Base-by-base conservation (phyloP, 2,329 filamentous ascomycete genomes). In the Emergomyces orientalis region DNA sequence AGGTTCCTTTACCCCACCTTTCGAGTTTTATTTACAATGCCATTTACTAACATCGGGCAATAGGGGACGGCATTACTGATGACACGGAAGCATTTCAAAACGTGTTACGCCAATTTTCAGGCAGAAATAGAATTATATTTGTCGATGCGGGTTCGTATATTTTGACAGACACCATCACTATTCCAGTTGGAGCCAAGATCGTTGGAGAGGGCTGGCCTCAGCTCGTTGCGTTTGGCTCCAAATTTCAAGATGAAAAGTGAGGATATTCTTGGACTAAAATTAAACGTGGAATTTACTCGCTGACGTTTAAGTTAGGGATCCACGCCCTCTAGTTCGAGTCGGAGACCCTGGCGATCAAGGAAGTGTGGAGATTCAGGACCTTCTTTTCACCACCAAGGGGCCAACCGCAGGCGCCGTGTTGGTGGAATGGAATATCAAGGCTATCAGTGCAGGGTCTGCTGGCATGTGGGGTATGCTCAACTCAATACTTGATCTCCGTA, bases 61-160 rank as follows among this genome's bases (percentile, higher is more conserved):
- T 34, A 63, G 61, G 61, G 11, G 56, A 63, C n/a, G 61, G 61
- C 4, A 9, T 45, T 30, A 54, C 55, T 11, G 61, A 63, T 45
- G 61, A 63, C 27, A 63, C 61, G 3, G 4, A 37, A 25, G 45
- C 43, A 43, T 63, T 63, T 25, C 57, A 63, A 34, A n/a, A 8
- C 27, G 61, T 37, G 6, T 25, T 61, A 32, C 2, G 1, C 9
- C 19, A 54, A 55, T 37, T 25, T 37, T 13, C 59, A 34, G 27
- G 43, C 13, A 37, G 17, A 2, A 34, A 61, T 25, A 22, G 14
- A 30, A 55, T 61, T 55, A 54, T 61, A 22, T 61, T 54, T 30
- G 37, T 61, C 37, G 59, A 61, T 43, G 45, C 59, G 19, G 59
- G 59, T 32, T 54, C 59, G 14, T 61, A 61, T 34, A 55, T 54